Evolutionary conservation across 805 yeast species (phyloP).

Genomic region (Wickerhamomyces silvicola): DNA sequence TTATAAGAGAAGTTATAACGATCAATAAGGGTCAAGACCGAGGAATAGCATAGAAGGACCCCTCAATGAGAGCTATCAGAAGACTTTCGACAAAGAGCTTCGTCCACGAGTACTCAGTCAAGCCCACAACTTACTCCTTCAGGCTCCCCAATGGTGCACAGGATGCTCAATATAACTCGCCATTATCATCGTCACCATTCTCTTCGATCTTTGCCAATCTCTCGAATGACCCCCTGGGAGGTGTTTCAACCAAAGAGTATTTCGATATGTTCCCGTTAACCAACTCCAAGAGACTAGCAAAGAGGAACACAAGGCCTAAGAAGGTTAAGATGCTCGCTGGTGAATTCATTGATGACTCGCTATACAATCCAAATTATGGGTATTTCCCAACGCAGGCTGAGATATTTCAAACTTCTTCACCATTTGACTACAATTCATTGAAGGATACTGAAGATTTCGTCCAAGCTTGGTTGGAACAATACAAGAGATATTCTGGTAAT

Average conservation of each 20-base stretch:
- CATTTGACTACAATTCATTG: slow-evolving; percentile 55
- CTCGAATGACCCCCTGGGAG: slow-evolving; percentile 14
- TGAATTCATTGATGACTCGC: slow-evolving; percentile 79
- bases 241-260: slow-evolving; percentile 11
- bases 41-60: background rate
- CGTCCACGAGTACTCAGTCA: slow-evolving; percentile 17
- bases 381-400: slow-evolving; percentile 75
- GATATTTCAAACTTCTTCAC: slow-evolving; percentile 60
- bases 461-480: slow-evolving; percentile 59
- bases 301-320: slow-evolving; percentile 41
- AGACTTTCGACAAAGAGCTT: background rate
- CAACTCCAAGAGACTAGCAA: slow-evolving; percentile 18
- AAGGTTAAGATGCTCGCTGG: slow-evolving; percentile 64
- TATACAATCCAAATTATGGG: slow-evolving; percentile 78
- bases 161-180: slow-evolving; percentile 7
- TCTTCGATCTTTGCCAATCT: slow-evolving; percentile 9
- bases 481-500: slow-evolving; percentile 41
- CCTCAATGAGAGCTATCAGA: background rate
- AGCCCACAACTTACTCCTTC: slow-evolving; percentile 15
- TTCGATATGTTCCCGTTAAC: slow-evolving; percentile 18
- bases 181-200: slow-evolving; percentile 13
- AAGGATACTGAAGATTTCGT: slow-evolving; percentile 64
- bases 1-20: too few relatives aligned
- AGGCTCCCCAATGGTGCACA: slow-evolving; percentile 12
- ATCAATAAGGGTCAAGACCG: too few relatives aligned